These are phyloP conservation scores for Schwanniomyces polymorphus DNA, from an alignment of 805 yeast species.

Conservation along the genomic window DNA sequence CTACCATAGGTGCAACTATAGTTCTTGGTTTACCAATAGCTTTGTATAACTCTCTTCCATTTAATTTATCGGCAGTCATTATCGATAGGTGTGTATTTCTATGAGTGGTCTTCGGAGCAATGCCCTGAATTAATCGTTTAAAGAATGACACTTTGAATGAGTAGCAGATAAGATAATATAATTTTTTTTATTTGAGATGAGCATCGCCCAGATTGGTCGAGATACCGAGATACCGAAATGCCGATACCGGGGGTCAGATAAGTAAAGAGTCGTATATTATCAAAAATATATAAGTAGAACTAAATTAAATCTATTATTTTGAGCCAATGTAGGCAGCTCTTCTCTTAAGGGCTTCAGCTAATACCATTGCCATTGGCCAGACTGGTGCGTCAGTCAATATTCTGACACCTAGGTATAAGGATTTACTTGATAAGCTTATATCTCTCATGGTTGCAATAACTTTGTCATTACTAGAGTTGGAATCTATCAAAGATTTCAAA, in stretches of 20 bases:
- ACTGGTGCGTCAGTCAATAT: conserved; percentile 83
- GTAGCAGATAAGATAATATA: neutral
- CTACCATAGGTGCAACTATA: conserved; percentile 98
- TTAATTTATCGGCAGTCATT: conserved; percentile 18
- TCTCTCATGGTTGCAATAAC: conserved; percentile 45
- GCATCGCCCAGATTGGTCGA: neutral
- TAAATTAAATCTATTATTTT: neutral
- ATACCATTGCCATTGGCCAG: conserved; percentile 79
- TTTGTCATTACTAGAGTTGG: conserved; percentile 37
- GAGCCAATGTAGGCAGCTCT: conserved; percentile 32
- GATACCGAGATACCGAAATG: neutral
- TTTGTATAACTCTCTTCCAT: conserved; percentile 71
- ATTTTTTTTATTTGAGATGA: neutral
- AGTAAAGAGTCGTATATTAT: neutral
- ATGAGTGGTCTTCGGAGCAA: neutral
- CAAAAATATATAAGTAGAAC: neutral
- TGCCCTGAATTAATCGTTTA: neutral
- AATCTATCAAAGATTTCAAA: conserved; percentile 51
- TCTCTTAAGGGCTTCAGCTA: conserved; percentile 76
- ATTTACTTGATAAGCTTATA: conserved; percentile 54
- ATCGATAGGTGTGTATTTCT: neutral
- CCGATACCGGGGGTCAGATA: neutral
- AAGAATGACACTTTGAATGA: neutral
- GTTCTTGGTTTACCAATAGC: conserved; percentile 73
- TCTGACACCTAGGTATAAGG: conserved; percentile 69